phyloP scores from a whole-genome alignment of 805 yeast species.

The Monosporozyma yasuniensis region DNA sequence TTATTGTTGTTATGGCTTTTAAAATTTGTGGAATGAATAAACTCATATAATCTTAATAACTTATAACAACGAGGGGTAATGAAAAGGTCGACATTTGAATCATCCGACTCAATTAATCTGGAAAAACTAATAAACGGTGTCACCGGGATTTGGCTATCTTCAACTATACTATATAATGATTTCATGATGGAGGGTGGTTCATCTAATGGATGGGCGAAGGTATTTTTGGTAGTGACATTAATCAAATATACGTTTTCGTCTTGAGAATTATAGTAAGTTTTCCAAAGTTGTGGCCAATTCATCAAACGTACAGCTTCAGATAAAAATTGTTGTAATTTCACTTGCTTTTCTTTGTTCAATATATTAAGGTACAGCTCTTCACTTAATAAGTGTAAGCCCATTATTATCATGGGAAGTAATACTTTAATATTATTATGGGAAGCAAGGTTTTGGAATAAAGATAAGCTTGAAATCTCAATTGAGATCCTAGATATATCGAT shows the following conservation, averaged over 20 bases:
- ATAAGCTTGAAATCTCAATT: not conserved
- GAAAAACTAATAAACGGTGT: conserved; percentile 55
- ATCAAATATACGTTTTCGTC: no score
- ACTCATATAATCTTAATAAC: conserved; percentile 53
- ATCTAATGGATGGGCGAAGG: conserved; percentile 25
- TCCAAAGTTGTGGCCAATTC: conserved; percentile 70
- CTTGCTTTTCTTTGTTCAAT: conserved; percentile 30
- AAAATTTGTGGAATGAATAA: conserved; percentile 45
- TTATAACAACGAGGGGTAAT: conserved; percentile 61
- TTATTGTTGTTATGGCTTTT: conserved; percentile 33
- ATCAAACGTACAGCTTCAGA: conserved; percentile 55
- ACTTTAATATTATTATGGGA: conserved; percentile 1
- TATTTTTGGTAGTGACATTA: not conserved
- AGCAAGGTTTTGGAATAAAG: conserved; percentile 12
- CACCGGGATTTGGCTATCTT: conserved; percentile 20
- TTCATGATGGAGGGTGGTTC: conserved; percentile 33
- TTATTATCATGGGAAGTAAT: conserved; percentile 46
- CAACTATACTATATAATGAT: conserved; percentile 34
- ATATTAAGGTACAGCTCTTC: conserved; percentile 65
- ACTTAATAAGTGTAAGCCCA: conserved; percentile 64
- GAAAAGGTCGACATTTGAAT: conserved; percentile 40
- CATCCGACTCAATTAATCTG: conserved; percentile 51
- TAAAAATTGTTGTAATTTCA: conserved; percentile 44
- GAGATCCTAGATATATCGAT: not conserved
- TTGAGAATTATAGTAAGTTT: conserved; percentile 26